phyloP scores from a whole-genome alignment of 768 basidiomycete genomes.

The Tephrocybe sp. region DNA sequence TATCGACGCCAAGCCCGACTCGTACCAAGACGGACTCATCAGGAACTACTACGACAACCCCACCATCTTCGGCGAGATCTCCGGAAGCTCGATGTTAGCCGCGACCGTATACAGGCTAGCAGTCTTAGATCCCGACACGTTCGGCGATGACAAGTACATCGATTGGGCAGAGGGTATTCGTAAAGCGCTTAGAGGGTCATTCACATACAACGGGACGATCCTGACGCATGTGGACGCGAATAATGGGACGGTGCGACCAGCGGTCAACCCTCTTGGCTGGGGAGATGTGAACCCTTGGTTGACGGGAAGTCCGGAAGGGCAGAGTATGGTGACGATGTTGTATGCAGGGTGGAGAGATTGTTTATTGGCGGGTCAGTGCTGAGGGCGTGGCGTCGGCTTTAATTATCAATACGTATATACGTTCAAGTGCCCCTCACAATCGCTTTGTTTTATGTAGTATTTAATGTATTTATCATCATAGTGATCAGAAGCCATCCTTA shows the following conservation, averaged over 20 bases:
- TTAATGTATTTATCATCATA: no score
- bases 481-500: no score
- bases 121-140: slow-evolving; percentile 27
- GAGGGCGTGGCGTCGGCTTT: neutral
- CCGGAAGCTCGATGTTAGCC: slow-evolving; percentile 19
- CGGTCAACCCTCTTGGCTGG: slow-evolving; percentile 36
- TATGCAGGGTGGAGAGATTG: slow-evolving; percentile 41
- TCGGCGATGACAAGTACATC: slow-evolving; percentile 25
- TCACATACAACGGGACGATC: slow-evolving; percentile 5
- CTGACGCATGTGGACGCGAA: slow-evolving; percentile 24
- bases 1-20: slow-evolving; percentile 10
- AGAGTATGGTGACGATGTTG: slow-evolving; percentile 34
- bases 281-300: slow-evolving; percentile 28
- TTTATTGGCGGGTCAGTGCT: slow-evolving; percentile 12
- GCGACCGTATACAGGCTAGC: slow-evolving; percentile 29
- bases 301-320: slow-evolving; percentile 36
- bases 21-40: slow-evolving; percentile 13
- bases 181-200: slow-evolving; percentile 20
- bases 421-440: neutral
- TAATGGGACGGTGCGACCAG: slow-evolving; percentile 31
- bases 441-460: no score
- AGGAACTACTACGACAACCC: slow-evolving; percentile 20
- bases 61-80: slow-evolving; percentile 20
- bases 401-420: neutral
- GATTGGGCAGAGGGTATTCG: slow-evolving; percentile 34